A percentile compares a stretch with the other conserved stretches of the same genome.
These are phyloP conservation scores for Rhododendron molle DNA, from an alignment of 148 eudicot species.

Conservation along the genomic window DNA sequence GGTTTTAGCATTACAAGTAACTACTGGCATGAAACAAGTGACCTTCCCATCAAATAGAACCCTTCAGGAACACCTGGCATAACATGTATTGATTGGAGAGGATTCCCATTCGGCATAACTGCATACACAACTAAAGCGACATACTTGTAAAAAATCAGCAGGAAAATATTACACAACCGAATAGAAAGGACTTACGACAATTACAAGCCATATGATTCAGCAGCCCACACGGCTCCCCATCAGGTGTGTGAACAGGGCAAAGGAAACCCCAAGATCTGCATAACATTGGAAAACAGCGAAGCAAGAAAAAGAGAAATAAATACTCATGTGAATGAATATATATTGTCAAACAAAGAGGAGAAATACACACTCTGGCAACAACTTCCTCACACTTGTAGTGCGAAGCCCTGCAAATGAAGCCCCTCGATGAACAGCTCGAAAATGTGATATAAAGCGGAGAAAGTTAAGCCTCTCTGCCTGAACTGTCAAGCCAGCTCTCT, in stretches of 20 bases:
- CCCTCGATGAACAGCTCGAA: slow-evolving; percentile 95
- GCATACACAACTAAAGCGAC: background rate
- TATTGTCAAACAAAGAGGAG: background rate
- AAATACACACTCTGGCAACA: slow-evolving; percentile 84
- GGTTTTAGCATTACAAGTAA: background rate
- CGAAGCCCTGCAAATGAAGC: slow-evolving; percentile 91
- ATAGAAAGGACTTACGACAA: slow-evolving; percentile 65
- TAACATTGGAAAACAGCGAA: background rate
- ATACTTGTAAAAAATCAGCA: background rate
- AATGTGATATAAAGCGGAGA: slow-evolving; percentile 80
- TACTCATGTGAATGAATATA: background rate
- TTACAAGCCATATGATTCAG: slow-evolving; percentile 79
- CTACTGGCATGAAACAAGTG: background rate
- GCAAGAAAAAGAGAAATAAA: background rate
- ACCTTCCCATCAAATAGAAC: background rate
- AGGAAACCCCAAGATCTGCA: slow-evolving; percentile 96
- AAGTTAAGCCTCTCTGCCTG: slow-evolving; percentile 86
- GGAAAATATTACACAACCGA: background rate
- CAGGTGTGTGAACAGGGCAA: slow-evolving; percentile 99
- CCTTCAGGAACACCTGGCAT: background rate
- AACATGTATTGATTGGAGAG: background rate
- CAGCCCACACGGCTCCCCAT: slow-evolving; percentile 96
- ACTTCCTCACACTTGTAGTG: slow-evolving; percentile 93
- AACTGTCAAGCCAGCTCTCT: slow-evolving; percentile 94
- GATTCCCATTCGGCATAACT: background rate